Evolutionary conservation across 495 filamentous ascomycete genomes (phyloP), one percentile per base, ranked within the genome.

Genomic region (Daldinia concentrica): DNA sequence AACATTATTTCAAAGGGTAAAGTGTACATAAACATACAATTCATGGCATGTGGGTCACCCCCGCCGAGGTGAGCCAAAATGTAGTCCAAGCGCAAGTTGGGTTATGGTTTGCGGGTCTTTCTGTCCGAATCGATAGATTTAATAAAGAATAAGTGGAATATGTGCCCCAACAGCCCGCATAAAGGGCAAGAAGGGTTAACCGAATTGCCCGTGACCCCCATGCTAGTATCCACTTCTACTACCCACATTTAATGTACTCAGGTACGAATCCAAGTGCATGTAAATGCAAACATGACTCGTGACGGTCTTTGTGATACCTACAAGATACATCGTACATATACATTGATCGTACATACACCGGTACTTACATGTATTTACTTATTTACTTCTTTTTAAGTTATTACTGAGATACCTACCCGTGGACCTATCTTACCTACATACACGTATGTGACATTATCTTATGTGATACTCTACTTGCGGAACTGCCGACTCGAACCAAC

Each of bases 41-140:
- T 65, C 39, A 37, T 14, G 30, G 26, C 27, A 60, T 27, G 54
- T 57, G 30, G 50, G 24, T 52, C 24, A 52, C 50, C 64, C 64
- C 64, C 60, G 69, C 64, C 60, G 56, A 72, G 69, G 60, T 72
- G 69, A 72, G 48, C 58, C 57, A 39, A 43, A 67, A 52, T 52
- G 51, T 71, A 71, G 9, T 71, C 58, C 39, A 57, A 60, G 56
- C 60, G 50, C 48, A 32, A 12, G 43, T 55, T 56, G 22, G 61
- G 36, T 61, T 60, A 45, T 29, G 67, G 6, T 45, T 22, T 45
- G 19, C 6, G 17, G 26, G 50, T 30, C 50, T 29, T 54, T 54
- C 26, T 30, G 26, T 54, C 50, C 17, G 17, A 48, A 48, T 48
- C 3, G 9, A 17, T 45, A 1, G 6, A 32, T 32, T 7, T 32